Conservation (phyloP, 2,329 filamentous ascomycete species). For the Colletotrichum sp. region DNA sequence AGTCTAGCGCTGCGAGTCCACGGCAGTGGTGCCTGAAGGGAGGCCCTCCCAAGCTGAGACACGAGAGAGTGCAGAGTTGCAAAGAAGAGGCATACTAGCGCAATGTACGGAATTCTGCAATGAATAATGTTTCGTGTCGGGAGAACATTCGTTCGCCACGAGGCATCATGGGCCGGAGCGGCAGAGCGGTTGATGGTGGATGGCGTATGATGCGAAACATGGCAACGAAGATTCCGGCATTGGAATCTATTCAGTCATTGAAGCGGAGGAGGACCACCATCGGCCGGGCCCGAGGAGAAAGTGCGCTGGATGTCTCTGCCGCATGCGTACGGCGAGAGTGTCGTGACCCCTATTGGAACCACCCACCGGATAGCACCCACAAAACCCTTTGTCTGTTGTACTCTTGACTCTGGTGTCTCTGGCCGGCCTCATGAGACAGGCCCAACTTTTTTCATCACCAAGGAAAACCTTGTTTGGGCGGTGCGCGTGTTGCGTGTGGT, state of each 20-base stretch:
- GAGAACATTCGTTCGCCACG: conserved; percentile 5
- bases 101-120: conserved; percentile 7
- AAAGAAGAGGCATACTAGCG: not conserved
- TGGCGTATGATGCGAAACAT: not conserved
- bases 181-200: not conserved
- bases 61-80: not conserved
- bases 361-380: not conserved
- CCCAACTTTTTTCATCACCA: not conserved
- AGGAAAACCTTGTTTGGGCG: not conserved
- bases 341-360: not conserved
- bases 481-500: not conserved
- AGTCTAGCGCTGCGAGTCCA: not conserved
- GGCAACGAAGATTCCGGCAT: not conserved
- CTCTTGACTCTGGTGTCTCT: not conserved
- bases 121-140: not conserved
- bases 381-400: not conserved
- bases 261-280: not conserved
- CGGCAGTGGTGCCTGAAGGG: not conserved
- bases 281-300: not conserved
- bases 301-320: not conserved
- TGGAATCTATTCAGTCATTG: not conserved
- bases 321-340: conserved; percentile 9
- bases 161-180: not conserved
- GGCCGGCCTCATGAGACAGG: not conserved
- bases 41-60: not conserved